These are phyloP conservation scores for Coprinopsis cinerea DNA, from an alignment of 768 basidiomycete species.

Conservation along the genomic window DNA sequence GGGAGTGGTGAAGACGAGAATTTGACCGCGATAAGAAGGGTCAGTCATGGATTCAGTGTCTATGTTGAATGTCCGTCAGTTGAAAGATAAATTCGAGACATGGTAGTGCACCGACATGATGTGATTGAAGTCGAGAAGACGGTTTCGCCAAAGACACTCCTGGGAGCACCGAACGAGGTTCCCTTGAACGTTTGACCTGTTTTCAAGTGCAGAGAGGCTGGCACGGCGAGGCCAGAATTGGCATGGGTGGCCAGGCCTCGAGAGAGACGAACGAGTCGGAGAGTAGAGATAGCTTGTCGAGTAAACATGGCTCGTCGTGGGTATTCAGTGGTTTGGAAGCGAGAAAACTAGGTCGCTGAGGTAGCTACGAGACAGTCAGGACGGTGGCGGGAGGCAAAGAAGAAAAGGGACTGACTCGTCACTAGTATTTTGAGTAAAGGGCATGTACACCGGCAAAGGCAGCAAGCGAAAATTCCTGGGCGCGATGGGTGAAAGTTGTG, in stretches of 20 bases:
- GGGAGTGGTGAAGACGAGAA: conserved; percentile 97
- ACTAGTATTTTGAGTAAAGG: conserved; percentile 80
- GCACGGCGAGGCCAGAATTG: conserved; percentile 40
- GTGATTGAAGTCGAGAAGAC: conserved; percentile 99
- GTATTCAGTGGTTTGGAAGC: conserved; percentile 40
- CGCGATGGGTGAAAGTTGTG: background rate
- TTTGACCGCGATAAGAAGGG: conserved; percentile 96
- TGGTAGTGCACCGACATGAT: conserved; percentile 59
- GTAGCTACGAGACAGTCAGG: conserved; percentile 49
- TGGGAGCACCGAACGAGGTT: conserved; percentile 82
- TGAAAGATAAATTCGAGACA: conserved; percentile 5
- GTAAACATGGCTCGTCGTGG: conserved; percentile 43
- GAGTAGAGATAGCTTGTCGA: conserved; percentile 45
- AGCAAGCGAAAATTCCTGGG: background rate
- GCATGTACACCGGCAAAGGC: conserved; percentile 45
- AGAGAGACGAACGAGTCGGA: conserved; percentile 43
- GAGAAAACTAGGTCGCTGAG: conserved; percentile 90
- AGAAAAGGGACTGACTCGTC: conserved; percentile 62
- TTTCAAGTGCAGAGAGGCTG: conserved; percentile 88
- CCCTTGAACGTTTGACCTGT: conserved; percentile 91
- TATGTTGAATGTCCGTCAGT: conserved; percentile 26
- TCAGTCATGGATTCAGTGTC: conserved; percentile 99
- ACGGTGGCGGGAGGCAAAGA: conserved; percentile 4
- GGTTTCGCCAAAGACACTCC: conserved; percentile 90
- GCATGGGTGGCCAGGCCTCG: conserved; percentile 68